Percentiles rank a stretch among this genome's conserved stretches.
These are phyloP conservation scores for Wallacemonas sp. DNA, from an alignment of 208 protist species.

Conservation along the genomic window DNA sequence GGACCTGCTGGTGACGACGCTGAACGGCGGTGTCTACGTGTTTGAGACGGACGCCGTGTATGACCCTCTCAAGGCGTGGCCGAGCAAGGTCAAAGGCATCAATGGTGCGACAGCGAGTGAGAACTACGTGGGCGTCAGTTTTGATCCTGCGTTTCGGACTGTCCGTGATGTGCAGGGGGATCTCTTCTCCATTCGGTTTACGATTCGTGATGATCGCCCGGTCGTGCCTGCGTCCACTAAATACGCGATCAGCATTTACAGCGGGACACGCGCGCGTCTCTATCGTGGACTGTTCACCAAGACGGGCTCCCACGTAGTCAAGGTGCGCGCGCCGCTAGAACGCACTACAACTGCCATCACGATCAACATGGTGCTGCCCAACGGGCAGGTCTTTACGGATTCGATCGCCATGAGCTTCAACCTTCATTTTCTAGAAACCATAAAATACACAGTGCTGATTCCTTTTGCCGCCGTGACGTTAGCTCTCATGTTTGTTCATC, in stretches of 20 bases:
- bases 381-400: conserved; percentile 79
- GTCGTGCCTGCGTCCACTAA: conserved; percentile 1
- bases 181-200: conserved; percentile 62
- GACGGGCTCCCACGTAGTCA: conserved; percentile 49
- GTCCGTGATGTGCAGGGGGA: conserved; percentile 72
- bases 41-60: conserved; percentile 75
- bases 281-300: conserved; percentile 37
- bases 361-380: conserved; percentile 61
- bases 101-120: conserved; percentile 79
- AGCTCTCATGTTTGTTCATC: conserved; percentile 64
- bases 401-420: conserved; percentile 79
- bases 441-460: conserved; percentile 80
- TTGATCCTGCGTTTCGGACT: conserved; percentile 49
- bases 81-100: conserved; percentile 64
- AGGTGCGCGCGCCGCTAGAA: conserved; percentile 61
- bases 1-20: conserved; percentile 88
- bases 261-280: conserved; percentile 64
- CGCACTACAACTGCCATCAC: conserved; percentile 58
- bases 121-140: conserved; percentile 75
- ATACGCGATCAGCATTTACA: conserved; percentile 70
- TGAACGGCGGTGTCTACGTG: conserved; percentile 86
- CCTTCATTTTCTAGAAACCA: conserved; percentile 77
- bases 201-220: conserved; percentile 58
- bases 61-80: conserved; percentile 78
- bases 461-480: conserved; percentile 61